A percentile compares a stretch with the other conserved stretches of the same genome.
phyloP scores from a whole-genome alignment of 306 rosid species.

The Betula pendula region DNA sequence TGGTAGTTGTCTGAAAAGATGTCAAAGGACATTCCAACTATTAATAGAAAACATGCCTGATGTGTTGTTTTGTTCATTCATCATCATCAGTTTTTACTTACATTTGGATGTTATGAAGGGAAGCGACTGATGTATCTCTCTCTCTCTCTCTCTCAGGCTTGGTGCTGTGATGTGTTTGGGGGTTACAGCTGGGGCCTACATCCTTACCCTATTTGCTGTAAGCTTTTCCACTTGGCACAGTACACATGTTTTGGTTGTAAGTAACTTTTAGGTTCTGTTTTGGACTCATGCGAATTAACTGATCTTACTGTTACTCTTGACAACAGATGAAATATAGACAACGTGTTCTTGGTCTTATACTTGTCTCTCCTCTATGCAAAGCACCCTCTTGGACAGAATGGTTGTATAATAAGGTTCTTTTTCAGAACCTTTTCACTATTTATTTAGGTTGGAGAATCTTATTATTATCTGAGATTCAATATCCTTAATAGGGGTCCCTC shows the following conservation, averaged over 20 bases:
- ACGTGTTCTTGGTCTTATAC: conserved; percentile 86
- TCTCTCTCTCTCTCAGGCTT: conserved; percentile 50
- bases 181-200: conserved; percentile 93
- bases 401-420: conserved; percentile 84
- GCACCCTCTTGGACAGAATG: conserved; percentile 95
- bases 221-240: conserved; percentile 31
- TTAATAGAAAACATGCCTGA: too few relatives aligned
- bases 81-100: neutral
- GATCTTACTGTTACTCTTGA: conserved; percentile 32
- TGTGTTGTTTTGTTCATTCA: conserved; percentile 2
- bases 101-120: conserved; percentile 15
- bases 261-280: conserved; percentile 4
- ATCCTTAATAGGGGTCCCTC: neutral
- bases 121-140: conserved; percentile 28
- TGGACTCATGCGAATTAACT: conserved; percentile 13
- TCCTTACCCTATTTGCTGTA: conserved; percentile 91
- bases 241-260: conserved; percentile 8
- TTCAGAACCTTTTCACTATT: conserved; percentile 27
- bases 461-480: conserved; percentile 20
- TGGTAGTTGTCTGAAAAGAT: neutral
- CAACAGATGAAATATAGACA: conserved; percentile 84
- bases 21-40: neutral
- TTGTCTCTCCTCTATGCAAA: conserved; percentile 84
- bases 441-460: conserved; percentile 5
- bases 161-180: conserved; percentile 96